These are phyloP conservation scores for Angophora floribunda DNA, from an alignment of 345 rosid species.

Conservation along the genomic window DNA sequence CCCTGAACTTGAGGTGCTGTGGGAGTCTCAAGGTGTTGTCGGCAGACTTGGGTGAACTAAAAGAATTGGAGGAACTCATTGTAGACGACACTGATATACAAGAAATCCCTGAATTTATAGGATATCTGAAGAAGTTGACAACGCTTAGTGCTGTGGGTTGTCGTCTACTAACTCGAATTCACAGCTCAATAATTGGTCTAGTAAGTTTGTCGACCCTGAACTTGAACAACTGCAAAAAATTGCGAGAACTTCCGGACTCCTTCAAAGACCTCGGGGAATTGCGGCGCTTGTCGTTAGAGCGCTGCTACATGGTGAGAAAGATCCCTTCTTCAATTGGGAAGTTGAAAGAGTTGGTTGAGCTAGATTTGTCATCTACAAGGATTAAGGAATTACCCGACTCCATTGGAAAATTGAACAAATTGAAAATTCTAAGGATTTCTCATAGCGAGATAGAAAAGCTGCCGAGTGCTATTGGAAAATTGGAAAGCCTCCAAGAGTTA, in stretches of 20 bases:
- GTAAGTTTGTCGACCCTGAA: not conserved
- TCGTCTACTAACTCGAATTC: not conserved
- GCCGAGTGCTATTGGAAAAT: not conserved
- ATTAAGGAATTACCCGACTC: not conserved
- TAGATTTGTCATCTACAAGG: not conserved
- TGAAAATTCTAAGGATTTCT: not conserved
- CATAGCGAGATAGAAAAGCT: not conserved
- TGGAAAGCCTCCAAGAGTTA: not conserved
- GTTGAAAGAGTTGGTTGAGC: not conserved
- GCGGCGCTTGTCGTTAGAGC: not conserved
- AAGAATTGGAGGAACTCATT: not conserved
- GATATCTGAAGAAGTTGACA: not conserved
- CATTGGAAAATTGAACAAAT: not conserved
- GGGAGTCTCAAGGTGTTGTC: not conserved
- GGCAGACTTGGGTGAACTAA: accelerated
- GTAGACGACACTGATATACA: not conserved
- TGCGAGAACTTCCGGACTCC: not conserved
- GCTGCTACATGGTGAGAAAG: not conserved
- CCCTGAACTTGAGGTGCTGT: not conserved
- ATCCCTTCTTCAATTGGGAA: not conserved
- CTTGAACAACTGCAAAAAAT: not conserved
- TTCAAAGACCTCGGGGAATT: not conserved
- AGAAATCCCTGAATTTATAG: not conserved
- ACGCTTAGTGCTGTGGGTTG: not conserved
- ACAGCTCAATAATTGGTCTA: not conserved